Percentiles rank a stretch among this genome's conserved stretches.
Conservation (phyloP, 2,329 filamentous ascomycete species). For the Aspergillus sp. region DNA sequence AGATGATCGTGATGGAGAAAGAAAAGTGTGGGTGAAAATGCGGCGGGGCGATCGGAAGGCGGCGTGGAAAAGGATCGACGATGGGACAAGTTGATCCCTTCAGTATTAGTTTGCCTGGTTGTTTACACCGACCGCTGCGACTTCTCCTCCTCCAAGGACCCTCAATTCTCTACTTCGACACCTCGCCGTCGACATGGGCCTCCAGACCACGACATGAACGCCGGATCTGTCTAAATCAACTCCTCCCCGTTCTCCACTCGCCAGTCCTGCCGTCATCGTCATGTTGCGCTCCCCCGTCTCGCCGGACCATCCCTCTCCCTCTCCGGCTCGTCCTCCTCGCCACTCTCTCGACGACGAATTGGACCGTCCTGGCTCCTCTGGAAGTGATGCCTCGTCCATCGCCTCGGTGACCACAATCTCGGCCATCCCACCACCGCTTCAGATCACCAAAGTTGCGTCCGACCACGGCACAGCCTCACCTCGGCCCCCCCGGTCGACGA, state of each 20-base stretch:
- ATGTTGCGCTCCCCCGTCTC: constrained; percentile 23
- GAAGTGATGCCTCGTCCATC: constrained; percentile 45
- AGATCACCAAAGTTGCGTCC: not conserved
- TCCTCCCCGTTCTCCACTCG: not conserved
- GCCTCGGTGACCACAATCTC: constrained; percentile 45
- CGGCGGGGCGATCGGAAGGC: constrained; percentile 3
- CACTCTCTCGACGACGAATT: constrained; percentile 32
- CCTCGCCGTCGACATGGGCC: no score
- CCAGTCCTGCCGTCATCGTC: constrained; percentile 2
- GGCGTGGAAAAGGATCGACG: not conserved
- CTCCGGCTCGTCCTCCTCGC: constrained; percentile 17
- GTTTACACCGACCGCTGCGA: not conserved
- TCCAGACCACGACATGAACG: no score
- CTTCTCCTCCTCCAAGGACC: not conserved
- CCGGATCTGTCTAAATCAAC: no score
- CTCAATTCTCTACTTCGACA: not conserved
- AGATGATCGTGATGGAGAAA: not conserved
- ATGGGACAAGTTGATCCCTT: not conserved
- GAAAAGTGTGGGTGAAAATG: not conserved
- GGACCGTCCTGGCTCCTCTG: constrained; percentile 41
- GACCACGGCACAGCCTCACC: constrained; percentile 12
- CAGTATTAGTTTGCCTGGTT: not conserved
- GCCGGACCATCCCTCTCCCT: constrained; percentile 17
- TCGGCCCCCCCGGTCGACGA: constrained; percentile 24
- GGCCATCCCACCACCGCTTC: constrained; percentile 27